Conservation (phyloP, 495 filamentous ascomycete species). For the Talaromyces nanjingensis region DNA sequence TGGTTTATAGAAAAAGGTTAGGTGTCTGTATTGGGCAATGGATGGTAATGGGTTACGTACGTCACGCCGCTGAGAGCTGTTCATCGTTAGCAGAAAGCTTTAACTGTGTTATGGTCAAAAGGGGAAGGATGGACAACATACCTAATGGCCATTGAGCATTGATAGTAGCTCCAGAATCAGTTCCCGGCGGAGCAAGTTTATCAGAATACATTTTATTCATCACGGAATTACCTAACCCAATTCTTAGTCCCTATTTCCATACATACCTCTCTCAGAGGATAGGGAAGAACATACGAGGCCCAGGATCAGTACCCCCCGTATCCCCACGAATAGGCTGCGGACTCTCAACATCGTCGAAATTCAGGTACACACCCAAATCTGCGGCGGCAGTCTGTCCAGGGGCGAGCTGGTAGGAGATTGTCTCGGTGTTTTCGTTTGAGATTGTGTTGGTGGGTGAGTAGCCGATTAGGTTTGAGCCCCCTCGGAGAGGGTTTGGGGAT, state of each 20-base stretch:
- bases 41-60: too few relatives aligned
- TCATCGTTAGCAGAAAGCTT: not conserved
- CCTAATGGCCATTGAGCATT: constrained; percentile 71
- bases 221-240: constrained; percentile 37
- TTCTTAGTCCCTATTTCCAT: not conserved
- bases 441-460: constrained; percentile 30
- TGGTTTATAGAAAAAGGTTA: too few relatives aligned
- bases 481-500: constrained; percentile 21
- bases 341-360: constrained; percentile 53
- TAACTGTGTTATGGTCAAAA: not conserved
- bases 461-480: constrained; percentile 25
- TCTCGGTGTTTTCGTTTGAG: constrained; percentile 22
- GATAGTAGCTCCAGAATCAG: constrained; percentile 53
- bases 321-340: constrained; percentile 65
- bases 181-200: constrained; percentile 57
- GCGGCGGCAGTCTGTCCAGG: constrained; percentile 51
- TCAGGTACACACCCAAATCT: constrained; percentile 52
- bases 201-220: constrained; percentile 63
- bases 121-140: constrained; percentile 6
- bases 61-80: constrained; percentile 52
- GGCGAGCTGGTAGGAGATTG: constrained; percentile 35
- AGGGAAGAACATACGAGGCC: constrained; percentile 39
- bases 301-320: constrained; percentile 52
- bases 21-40: too few relatives aligned
- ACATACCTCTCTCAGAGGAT: not conserved